A percentile compares a stretch with the other conserved stretches of the same genome.
These are phyloP conservation scores for Mitragyna speciosa DNA, from an alignment of 257 asterid genomes.

Conservation along the genomic window DNA sequence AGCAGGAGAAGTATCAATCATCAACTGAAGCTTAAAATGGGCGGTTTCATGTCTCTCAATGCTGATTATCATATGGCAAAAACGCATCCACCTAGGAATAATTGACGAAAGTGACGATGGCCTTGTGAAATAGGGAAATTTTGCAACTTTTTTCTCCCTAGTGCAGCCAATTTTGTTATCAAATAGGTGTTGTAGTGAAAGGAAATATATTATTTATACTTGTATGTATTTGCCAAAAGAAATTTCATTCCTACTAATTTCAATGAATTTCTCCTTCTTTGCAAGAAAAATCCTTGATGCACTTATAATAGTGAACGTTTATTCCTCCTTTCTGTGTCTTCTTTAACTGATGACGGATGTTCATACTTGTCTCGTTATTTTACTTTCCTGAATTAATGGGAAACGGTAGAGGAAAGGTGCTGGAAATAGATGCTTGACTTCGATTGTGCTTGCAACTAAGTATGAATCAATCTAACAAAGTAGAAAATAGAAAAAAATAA, in stretches of 20 bases:
- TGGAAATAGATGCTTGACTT: background rate
- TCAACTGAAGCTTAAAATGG: constrained; percentile 27
- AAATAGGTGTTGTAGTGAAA: constrained; percentile 13
- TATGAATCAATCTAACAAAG: background rate
- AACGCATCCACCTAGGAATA: constrained; percentile 69
- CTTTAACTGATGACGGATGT: background rate
- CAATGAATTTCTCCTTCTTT: constrained; percentile 15
- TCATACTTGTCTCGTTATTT: background rate
- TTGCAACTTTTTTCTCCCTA: background rate
- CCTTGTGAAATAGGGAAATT: background rate
- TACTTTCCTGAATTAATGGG: background rate
- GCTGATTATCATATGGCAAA: constrained; percentile 62
- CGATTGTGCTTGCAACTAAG: background rate
- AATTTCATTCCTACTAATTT: background rate
- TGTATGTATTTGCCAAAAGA: constrained; percentile 36
- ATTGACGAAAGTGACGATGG: constrained; percentile 33
- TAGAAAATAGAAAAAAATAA: background rate
- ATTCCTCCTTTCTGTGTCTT: background rate
- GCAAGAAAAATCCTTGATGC: constrained; percentile 8
- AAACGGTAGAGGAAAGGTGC: too few relatives aligned
- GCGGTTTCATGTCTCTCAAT: constrained; percentile 43
- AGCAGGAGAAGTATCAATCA: constrained; percentile 10
- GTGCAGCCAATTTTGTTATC: background rate
- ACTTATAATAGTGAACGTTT: background rate
- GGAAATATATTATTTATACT: constrained; percentile 16